phyloP scores from a whole-genome alignment of 495 filamentous ascomycete genomes.

The Evernia prunastri region DNA sequence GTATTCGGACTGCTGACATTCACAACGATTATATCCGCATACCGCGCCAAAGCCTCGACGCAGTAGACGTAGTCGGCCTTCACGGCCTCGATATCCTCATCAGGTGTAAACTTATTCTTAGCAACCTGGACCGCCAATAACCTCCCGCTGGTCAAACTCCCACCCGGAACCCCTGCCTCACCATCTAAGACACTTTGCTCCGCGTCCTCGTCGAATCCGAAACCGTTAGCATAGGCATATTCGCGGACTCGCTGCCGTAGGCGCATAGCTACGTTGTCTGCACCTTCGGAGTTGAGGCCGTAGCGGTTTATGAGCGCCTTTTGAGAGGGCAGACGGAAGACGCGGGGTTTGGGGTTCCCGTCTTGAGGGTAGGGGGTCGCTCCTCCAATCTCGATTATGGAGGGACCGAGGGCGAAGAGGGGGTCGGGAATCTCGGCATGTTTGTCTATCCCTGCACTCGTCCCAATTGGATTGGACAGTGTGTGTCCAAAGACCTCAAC shows the following conservation, averaged over 20 bases:
- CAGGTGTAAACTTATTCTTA: conserved; percentile 90
- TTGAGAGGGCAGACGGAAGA: conserved; percentile 76
- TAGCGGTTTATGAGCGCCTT: conserved; percentile 91
- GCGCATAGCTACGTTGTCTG: conserved; percentile 73
- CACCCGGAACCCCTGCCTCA: conserved; percentile 57
- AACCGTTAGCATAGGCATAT: conserved; percentile 63
- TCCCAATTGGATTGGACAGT: conserved; percentile 80
- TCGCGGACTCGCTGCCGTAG: conserved; percentile 70
- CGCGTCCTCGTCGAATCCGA: conserved; percentile 54
- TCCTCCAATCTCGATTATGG: conserved; percentile 85
- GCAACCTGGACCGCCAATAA: conserved; percentile 89
- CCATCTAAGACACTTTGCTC: conserved; percentile 70
- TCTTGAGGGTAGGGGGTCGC: conserved; percentile 77
- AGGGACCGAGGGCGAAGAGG: conserved; percentile 73
- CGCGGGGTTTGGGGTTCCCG: conserved; percentile 79
- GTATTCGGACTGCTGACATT: conserved; percentile 97
- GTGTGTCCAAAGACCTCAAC: conserved; percentile 70
- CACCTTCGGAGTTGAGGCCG: conserved; percentile 86
- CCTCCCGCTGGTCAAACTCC: conserved; percentile 64
- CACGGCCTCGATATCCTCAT: conserved; percentile 76
- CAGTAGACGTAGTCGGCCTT: conserved; percentile 80
- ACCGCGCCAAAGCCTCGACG: conserved; percentile 69
- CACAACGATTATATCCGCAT: conserved; percentile 90
- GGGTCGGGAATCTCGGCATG: conserved; percentile 78
- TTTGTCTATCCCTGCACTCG: conserved; percentile 92